A percentile compares a stretch with the other conserved stretches of the same genome.
Conservation (phyloP, 202 grass and related monocot species). For the Musa balbisiana region DNA sequence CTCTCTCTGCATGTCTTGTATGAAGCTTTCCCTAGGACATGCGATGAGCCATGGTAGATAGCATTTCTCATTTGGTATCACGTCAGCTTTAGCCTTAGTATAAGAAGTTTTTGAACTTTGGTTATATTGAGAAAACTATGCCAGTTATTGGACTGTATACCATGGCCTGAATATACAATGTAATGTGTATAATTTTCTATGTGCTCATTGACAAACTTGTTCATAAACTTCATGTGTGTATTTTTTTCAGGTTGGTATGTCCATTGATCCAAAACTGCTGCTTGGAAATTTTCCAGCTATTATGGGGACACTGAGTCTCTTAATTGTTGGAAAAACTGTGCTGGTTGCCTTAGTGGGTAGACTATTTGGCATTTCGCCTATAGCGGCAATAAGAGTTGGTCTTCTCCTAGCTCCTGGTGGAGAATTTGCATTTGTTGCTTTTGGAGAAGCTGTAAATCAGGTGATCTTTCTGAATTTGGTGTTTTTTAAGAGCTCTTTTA, state of each 20-base stretch:
- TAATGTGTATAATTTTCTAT: not conserved
- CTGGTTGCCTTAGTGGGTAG: slow-evolving; percentile 83
- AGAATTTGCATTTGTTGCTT: slow-evolving; percentile 99
- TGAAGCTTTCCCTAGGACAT: too few relatives aligned
- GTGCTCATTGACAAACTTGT: not conserved
- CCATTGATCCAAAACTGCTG: slow-evolving; percentile 85
- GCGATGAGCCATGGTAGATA: too few relatives aligned
- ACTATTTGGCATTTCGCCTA: slow-evolving; percentile 85
- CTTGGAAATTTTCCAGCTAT: slow-evolving; percentile 83
- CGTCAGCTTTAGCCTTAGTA: too few relatives aligned
- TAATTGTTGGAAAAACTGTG: slow-evolving; percentile 81
- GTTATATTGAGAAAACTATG: too few relatives aligned
- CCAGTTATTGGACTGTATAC: not conserved
- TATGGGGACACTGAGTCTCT: slow-evolving; percentile 46
- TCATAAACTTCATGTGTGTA: not conserved
- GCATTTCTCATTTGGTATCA: too few relatives aligned
- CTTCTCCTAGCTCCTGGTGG: slow-evolving; percentile 97
- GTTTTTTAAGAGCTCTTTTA: not conserved
- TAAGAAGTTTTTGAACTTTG: too few relatives aligned
- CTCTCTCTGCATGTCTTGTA: too few relatives aligned
- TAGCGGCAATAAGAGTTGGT: slow-evolving; percentile 79
- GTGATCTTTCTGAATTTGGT: slow-evolving; percentile 29
- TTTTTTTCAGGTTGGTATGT: slow-evolving; percentile 91
- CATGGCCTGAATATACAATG: not conserved
- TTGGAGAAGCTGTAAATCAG: slow-evolving; percentile 96